Conservation (phyloP, 805 yeast species). For the Isabelozyma rhagii region DNA sequence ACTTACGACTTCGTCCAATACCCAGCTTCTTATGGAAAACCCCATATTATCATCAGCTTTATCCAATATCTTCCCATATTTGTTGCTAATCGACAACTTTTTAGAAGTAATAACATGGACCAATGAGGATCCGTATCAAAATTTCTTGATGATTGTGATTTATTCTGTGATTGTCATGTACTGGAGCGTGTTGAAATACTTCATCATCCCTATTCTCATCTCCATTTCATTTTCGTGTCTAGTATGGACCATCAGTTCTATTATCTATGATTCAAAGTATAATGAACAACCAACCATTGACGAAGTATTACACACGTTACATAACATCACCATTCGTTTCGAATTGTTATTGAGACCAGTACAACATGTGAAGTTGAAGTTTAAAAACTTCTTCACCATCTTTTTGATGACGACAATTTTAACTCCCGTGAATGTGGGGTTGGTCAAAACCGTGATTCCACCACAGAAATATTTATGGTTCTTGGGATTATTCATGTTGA, state of each 20-base stretch:
- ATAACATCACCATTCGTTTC: conserved; percentile 43
- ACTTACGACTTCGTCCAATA: conserved; percentile 24
- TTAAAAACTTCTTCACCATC: conserved; percentile 26
- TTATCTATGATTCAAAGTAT: conserved; percentile 37
- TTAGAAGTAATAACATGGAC: conserved; percentile 55
- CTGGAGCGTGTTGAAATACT: conserved; percentile 37
- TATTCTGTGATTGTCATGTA: conserved; percentile 39
- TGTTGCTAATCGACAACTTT: conserved; percentile 41
- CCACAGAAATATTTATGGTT: conserved; percentile 34
- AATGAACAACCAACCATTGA: conserved; percentile 52
- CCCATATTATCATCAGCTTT: conserved; percentile 48
- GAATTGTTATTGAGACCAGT: conserved; percentile 41
- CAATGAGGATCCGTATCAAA: conserved; percentile 46
- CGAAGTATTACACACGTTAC: conserved; percentile 47
- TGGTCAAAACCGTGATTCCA: conserved; percentile 29
- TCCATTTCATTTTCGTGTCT: conserved; percentile 35
- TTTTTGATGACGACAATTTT: conserved; percentile 26
- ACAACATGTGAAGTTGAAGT: conserved; percentile 22
- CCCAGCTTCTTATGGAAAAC: conserved; percentile 34
- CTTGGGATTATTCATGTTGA: conserved; percentile 34
- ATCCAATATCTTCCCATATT: conserved; percentile 45
- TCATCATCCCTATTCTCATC: conserved; percentile 38
- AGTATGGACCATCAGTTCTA: conserved; percentile 45
- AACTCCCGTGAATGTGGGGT: conserved; percentile 44
- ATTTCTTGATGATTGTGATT: conserved; percentile 37